A percentile compares a stretch with the other conserved stretches of the same genome.
Conservation (phyloP, 345 rosid genomes). For the Hibiscus tridactylites region DNA sequence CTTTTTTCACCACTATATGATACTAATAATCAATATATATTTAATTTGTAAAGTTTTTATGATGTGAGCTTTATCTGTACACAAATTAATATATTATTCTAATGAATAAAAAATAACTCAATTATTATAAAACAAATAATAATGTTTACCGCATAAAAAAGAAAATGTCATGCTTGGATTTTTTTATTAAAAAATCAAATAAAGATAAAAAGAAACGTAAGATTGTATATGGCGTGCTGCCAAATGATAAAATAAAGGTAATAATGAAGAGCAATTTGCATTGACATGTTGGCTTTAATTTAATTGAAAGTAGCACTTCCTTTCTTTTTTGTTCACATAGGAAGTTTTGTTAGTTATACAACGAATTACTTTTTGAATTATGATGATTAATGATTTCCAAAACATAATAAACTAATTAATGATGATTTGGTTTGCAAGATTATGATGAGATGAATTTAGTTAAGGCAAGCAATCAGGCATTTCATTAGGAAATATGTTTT, state of each 20-base stretch:
- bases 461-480: too few species aligned
- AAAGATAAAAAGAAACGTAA: not conserved
- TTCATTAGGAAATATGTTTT: too few species aligned
- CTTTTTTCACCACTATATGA: too few species aligned
- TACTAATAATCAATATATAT: too few species aligned
- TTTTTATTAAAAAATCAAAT: not conserved
- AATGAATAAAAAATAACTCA: not conserved
- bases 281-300: conserved; percentile 2
- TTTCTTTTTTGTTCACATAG: not conserved
- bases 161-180: not conserved
- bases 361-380: not conserved
- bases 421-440: too few species aligned
- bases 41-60: too few species aligned
- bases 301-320: not conserved
- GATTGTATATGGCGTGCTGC: not conserved
- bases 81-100: too few species aligned
- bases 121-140: too few species aligned
- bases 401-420: not conserved
- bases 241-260: not conserved
- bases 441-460: too few species aligned
- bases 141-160: not conserved
- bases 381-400: not conserved
- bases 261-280: not conserved
- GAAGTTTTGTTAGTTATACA: conserved; percentile 14
- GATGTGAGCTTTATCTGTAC: too few species aligned